Base-by-base conservation (phyloP, 2,329 filamentous ascomycete species). In the Botrytis fragariae region DNA sequence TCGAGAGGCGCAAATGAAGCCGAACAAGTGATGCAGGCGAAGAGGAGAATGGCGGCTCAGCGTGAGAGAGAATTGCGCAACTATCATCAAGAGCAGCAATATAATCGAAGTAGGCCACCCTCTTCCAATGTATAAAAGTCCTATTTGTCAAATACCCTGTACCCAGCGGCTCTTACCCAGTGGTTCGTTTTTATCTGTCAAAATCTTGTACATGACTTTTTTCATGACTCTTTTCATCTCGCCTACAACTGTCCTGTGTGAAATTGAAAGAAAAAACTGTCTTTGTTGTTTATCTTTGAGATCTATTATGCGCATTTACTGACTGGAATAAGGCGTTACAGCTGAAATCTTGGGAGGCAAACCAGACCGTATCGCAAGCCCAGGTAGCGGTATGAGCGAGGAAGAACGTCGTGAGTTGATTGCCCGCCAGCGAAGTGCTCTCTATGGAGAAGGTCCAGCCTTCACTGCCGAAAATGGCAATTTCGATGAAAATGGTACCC, bases 11-110 rank as follows among this genome's bases (percentile, higher is more conserved):
- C 89, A 81, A 91, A 88, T 87, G 96, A 98, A 86, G 93, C 94
- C 84, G 96, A 98, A 86, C 95, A 98, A 86, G 94, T 98, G 90
- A 93, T 97, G 88, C 96, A 98, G 90, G 95, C 94, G 81, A 98
- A 98, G 89, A 94, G 96, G 87, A 93, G 95, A 87, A 97, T 98
- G 93, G 96, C 96, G 81, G 96, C 96, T 83, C 96, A 98, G 86
- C 93, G 96, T 85, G 96, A 99, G 88, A 93, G 95, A 85, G 96
- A 99, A 87, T 91, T 99, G 84, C 94, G 96, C 85, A 99, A 98
- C 86, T 97, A 98, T 86, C 96, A 99, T 86, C 97, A 98, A 86
- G 96, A 99, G 90, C 96, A 99, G 90, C 96, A 99, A 90, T 98
- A 97, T 86, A 97, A 98, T 88, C 92, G 95, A 93, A 98, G 96